Percentiles rank a stretch among this genome's conserved stretches.
Evolutionary conservation across 495 filamentous ascomycete species (phyloP).

Genomic region (Paragyromitra xinjiangensis): DNA sequence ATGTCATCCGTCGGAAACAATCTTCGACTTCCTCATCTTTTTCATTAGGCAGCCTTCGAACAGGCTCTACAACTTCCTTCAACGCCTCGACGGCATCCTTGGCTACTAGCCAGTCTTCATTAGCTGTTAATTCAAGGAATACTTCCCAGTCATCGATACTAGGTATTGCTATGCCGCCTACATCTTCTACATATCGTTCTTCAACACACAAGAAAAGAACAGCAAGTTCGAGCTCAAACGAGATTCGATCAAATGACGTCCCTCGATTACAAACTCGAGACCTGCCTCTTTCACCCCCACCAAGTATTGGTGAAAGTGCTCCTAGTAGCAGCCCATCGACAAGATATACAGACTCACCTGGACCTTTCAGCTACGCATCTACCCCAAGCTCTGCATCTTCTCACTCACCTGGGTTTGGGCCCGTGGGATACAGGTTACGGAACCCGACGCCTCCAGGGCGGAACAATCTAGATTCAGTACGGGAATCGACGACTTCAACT

Average conservation of each 20-base stretch:
- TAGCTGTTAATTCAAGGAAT: constrained; percentile 49
- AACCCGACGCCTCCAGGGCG: constrained; percentile 69
- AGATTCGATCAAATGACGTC: constrained; percentile 31
- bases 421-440: constrained; percentile 71
- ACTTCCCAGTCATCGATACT: constrained; percentile 53
- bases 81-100: constrained; percentile 53
- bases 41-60: constrained; percentile 50
- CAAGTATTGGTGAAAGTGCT: constrained; percentile 53
- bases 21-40: constrained; percentile 51
- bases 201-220: constrained; percentile 32
- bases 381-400: constrained; percentile 97
- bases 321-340: constrained; percentile 90
- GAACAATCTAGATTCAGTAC: constrained; percentile 69
- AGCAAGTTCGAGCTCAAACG: constrained; percentile 38
- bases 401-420: constrained; percentile 81
- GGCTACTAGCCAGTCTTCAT: constrained; percentile 50
- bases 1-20: constrained; percentile 49
- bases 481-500: constrained; percentile 71
- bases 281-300: constrained; percentile 44
- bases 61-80: constrained; percentile 50
- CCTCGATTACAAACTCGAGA: constrained; percentile 51
- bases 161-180: constrained; percentile 53
- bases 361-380: constrained; percentile 86
- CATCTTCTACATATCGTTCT: constrained; percentile 36
- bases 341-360: constrained; percentile 89